Conservation (phyloP, 2,329 filamentous ascomycete genomes). For the Chalara sp. region DNA sequence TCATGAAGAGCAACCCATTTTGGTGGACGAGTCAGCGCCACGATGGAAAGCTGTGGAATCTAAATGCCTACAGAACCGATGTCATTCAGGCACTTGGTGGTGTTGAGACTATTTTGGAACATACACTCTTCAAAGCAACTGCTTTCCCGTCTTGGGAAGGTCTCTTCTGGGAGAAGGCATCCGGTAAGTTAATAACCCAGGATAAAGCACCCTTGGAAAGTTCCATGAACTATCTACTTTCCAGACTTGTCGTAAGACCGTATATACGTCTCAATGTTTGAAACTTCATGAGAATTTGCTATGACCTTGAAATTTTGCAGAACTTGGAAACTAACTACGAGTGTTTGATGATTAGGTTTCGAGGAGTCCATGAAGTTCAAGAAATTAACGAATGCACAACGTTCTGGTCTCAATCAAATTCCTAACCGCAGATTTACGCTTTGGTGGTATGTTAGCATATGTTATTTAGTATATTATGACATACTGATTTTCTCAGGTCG, state of each 20-base stretch:
- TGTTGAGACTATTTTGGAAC: conserved; percentile 96
- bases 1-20: conserved; percentile 99
- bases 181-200: conserved; percentile 24
- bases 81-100: conserved; percentile 88
- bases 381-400: conserved; percentile 94
- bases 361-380: conserved; percentile 88
- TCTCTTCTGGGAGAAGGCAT: conserved; percentile 77
- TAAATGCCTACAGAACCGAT: conserved; percentile 93
- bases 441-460: conserved; percentile 86
- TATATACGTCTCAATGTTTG: no score
- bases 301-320: no score
- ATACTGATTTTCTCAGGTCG: background rate
- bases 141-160: conserved; percentile 97
- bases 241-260: no score
- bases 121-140: conserved; percentile 93
- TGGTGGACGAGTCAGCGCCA: conserved; percentile 99
- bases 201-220: conserved; percentile 15
- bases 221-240: no score
- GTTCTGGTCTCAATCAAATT: conserved; percentile 96
- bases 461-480: conserved; percentile 51
- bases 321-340: no score
- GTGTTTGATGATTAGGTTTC: conserved; percentile 18
- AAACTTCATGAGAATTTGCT: no score
- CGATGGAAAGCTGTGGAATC: conserved; percentile 94
- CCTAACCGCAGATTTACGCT: conserved; percentile 97